Evolutionary conservation across 2,329 filamentous ascomycete species (phyloP).

Genomic region (Aplosporella prunicola): DNA sequence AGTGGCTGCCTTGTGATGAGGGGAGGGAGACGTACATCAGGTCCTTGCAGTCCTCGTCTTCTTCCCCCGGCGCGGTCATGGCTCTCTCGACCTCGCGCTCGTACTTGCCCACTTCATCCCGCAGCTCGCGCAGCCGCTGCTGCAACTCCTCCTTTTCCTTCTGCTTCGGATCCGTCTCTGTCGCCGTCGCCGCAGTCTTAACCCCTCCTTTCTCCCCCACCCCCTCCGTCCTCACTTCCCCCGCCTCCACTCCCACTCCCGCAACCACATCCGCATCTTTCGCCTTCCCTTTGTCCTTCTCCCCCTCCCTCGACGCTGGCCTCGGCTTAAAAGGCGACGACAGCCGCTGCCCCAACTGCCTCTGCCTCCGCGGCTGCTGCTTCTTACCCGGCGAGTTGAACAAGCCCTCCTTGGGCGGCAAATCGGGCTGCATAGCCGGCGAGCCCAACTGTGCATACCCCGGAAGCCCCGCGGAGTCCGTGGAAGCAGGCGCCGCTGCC

Average conservation of each 20-base stretch:
- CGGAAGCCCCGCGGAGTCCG: too few species aligned
- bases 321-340: slow-evolving; percentile 8
- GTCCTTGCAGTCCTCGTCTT: slow-evolving; percentile 9
- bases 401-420: slow-evolving; percentile 1
- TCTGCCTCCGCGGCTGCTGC: slow-evolving; percentile 1
- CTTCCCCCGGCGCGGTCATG: slow-evolving; percentile 14
- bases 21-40: slow-evolving; percentile 22
- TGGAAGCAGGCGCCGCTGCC: too few species aligned
- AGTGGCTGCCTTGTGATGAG: too few species aligned
- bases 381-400: slow-evolving; percentile 9
- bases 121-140: slow-evolving; percentile 22
- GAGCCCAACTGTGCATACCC: not conserved
- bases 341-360: slow-evolving; percentile 4
- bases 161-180: slow-evolving; percentile 2
- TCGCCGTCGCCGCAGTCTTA: not conserved
- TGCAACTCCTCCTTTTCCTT: slow-evolving; percentile 22
- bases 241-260: not conserved
- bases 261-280: too few species aligned
- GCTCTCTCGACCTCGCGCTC: slow-evolving; percentile 20
- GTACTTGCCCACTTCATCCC: slow-evolving; percentile 24
- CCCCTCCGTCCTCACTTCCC: slow-evolving; percentile 14
- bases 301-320: not conserved
- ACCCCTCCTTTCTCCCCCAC: slow-evolving; percentile 15
- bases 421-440: slow-evolving; percentile 1
- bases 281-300: too few species aligned